Percentiles rank a stretch among this genome's conserved stretches.
phyloP scores from a whole-genome alignment of 1,284 basidiomycete species.

The Leccinum insolens region DNA sequence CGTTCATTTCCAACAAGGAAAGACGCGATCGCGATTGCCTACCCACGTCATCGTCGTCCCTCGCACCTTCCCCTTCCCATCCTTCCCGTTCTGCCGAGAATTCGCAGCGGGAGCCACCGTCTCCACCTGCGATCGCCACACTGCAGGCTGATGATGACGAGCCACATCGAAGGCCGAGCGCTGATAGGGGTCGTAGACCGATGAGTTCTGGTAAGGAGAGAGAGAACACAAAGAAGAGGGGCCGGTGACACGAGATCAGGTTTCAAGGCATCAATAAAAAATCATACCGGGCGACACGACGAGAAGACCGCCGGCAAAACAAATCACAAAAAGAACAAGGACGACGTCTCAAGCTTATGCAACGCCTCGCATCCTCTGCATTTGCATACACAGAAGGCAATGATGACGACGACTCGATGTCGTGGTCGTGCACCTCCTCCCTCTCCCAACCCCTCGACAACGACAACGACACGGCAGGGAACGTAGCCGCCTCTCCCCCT shows the following conservation, averaged over 20 bases:
- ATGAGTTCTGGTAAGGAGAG: constrained; percentile 30
- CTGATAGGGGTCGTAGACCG: constrained; percentile 28
- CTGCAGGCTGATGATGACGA: constrained; percentile 33
- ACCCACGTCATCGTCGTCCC: constrained; percentile 25
- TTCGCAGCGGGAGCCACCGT: constrained; percentile 31
- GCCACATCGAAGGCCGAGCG: constrained; percentile 18
- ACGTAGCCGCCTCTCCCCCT: too few relatives aligned
- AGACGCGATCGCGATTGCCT: constrained; percentile 31
- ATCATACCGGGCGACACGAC: background rate
- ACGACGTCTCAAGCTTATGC: too few relatives aligned
- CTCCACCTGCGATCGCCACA: constrained; percentile 35
- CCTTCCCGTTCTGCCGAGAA: constrained; percentile 15
- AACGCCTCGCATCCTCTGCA: too few relatives aligned
- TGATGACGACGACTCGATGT: too few relatives aligned
- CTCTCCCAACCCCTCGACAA: too few relatives aligned
- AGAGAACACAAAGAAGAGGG: background rate
- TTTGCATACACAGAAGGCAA: too few relatives aligned
- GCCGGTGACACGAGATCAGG: background rate
- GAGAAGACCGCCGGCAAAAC: background rate
- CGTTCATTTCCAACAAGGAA: constrained; percentile 31
- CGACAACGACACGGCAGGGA: too few relatives aligned
- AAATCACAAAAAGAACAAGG: background rate
- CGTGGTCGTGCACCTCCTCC: too few relatives aligned
- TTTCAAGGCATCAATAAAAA: background rate
- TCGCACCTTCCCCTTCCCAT: constrained; percentile 24